Evolutionary conservation across 768 basidiomycete species (phyloP).

Genomic region (Xerocomellus intermedius): DNA sequence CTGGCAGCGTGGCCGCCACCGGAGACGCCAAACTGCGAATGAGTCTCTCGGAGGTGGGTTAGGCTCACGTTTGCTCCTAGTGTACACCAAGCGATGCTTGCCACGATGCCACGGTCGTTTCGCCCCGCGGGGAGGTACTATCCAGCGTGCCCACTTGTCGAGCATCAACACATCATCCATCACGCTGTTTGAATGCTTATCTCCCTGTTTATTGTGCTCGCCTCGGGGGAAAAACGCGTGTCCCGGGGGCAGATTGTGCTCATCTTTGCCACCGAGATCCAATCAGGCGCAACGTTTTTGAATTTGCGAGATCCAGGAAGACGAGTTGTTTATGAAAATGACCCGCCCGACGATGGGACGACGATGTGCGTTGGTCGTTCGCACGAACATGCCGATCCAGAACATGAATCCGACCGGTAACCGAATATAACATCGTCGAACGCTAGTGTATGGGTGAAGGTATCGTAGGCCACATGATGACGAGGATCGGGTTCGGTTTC

Average conservation of each 20-base stretch:
- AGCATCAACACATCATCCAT: not conserved
- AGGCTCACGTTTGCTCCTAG: not conserved
- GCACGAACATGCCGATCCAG: not conserved
- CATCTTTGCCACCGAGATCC: not conserved
- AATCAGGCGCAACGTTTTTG: not conserved
- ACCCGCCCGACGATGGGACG: not conserved
- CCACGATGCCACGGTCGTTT: not conserved
- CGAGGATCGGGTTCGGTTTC: not conserved
- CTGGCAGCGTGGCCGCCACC: too few species aligned
- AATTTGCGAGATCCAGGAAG: not conserved
- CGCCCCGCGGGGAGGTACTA: not conserved
- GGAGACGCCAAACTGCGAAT: not conserved
- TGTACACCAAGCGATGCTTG: not conserved
- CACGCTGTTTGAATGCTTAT: not conserved
- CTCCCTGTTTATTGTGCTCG: not conserved
- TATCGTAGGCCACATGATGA: not conserved
- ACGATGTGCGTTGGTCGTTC: not conserved
- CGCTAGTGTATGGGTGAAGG: conserved; percentile 43
- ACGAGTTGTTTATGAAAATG: not conserved
- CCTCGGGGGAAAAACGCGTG: not conserved
- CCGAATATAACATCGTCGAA: conserved; percentile 1
- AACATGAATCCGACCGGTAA: not conserved
- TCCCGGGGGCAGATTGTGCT: not conserved
- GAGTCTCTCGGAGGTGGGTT: not conserved
- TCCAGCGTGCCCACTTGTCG: not conserved